A percentile compares a stretch with the other conserved stretches of the same genome.
phyloP scores from a whole-genome alignment of 179 eudicot species.

The Nepenthes alata region DNA sequence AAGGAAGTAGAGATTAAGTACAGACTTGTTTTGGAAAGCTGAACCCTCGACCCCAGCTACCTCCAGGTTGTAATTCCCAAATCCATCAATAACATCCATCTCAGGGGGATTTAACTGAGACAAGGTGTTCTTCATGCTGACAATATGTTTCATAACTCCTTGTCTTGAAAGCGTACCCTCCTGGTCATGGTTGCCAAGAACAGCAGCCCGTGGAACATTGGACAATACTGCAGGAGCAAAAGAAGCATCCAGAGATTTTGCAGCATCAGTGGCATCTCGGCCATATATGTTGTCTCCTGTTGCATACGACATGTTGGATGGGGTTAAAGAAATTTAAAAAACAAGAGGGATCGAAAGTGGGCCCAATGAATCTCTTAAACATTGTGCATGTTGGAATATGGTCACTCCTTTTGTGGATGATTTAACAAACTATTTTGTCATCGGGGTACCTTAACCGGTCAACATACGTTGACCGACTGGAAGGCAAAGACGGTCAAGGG shows the following conservation, averaged over 20 bases:
- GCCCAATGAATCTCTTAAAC: too few species aligned
- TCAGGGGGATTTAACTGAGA: slow-evolving; percentile 63
- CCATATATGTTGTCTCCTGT: slow-evolving; percentile 87
- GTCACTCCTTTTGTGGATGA: too few species aligned
- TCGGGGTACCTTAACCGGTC: too few species aligned
- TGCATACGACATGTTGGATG: not conserved
- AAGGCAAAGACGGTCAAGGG: too few species aligned
- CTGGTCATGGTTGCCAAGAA: slow-evolving; percentile 93
- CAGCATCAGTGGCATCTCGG: slow-evolving; percentile 52
- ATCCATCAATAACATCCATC: slow-evolving; percentile 55
- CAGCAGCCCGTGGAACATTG: slow-evolving; percentile 88
- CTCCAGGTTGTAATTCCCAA: slow-evolving; percentile 82
- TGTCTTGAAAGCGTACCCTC: slow-evolving; percentile 63
- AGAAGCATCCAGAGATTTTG: slow-evolving; percentile 61
- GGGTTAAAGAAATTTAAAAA: not conserved
- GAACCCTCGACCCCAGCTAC: slow-evolving; percentile 66
- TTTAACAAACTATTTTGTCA: too few species aligned
- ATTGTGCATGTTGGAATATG: too few species aligned
- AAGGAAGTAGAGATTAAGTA: slow-evolving; percentile 72
- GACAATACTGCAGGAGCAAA: slow-evolving; percentile 62
- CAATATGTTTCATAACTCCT: slow-evolving; percentile 75
- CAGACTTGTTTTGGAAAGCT: slow-evolving; percentile 52
- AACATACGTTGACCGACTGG: too few species aligned
- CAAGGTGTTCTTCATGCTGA: slow-evolving; percentile 57
- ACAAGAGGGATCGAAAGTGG: not conserved